Base-by-base conservation (phyloP, 2,329 filamentous ascomycete genomes). In the Aureobasidium sp. region DNA sequence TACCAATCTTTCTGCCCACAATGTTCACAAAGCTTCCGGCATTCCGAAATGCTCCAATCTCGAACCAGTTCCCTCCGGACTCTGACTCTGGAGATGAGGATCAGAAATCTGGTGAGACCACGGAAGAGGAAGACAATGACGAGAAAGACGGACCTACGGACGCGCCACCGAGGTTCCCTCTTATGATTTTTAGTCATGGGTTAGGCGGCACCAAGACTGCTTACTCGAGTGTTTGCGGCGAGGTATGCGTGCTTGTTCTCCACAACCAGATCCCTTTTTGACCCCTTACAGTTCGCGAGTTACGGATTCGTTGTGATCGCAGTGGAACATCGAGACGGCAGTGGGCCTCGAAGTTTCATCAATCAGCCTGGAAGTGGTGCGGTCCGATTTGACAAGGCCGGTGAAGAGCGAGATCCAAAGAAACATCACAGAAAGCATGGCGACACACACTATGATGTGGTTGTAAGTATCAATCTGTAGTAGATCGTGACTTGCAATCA, bases 181-280 rank as follows among this genome's bases (percentile, higher is more conserved):
- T 87, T 23, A 75, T 88, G 35, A 75, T 88, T 23, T 88, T 88
- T 69, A 85, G 82, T 65, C 85, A 88, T 69, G 85, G 85, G 0
- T 71, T 88, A 6, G 84, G 84, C 5, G 84, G 84, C 0, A 85
- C 82, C 1, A 74, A 84, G 49, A 86, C 84, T 2, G 81, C 79
- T 63, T 86, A 85, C 66, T 84, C 81, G 19, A 78, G 79, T 17
- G 74, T 87, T 1, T 87, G 84, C 64, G 83, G 84, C 8, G 84
- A 88, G 45, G 62, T 64, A 42, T 7, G 54, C n/a, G 8, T 2
- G 40, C 5, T 35, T 7, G 11, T 21, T 15, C 10, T 33, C 37
- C 17, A 5, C 50, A 37, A 49, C 33, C 17, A 4, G 19, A 25
- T 29, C 9, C 21, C 19, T 40, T 21, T 46, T 60, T 50, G n/a